phyloP scores from a whole-genome alignment of 75 land plant species.

The Ceratopteris richardii region DNA sequence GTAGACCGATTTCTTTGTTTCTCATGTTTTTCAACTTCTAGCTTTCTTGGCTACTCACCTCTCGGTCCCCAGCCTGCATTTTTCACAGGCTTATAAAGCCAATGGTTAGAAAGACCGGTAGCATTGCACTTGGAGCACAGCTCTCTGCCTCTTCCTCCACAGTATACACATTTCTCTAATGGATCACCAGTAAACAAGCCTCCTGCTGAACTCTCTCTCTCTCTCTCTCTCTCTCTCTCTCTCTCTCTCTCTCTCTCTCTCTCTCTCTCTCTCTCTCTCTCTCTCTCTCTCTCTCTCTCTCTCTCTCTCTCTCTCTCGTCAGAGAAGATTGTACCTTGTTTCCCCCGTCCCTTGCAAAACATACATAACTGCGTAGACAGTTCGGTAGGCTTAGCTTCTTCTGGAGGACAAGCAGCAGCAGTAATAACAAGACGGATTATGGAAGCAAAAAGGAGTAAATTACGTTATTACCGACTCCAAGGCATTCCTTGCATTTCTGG shows the following conservation, averaged over 20 bases:
- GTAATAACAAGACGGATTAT: no score
- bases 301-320: background rate
- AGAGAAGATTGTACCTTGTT: conserved; percentile 11
- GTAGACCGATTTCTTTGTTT: no score
- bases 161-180: conserved; percentile 5
- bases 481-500: conserved; percentile 11
- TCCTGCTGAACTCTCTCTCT: conserved; percentile 1
- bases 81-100: conserved; percentile 13
- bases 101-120: conserved; percentile 8
- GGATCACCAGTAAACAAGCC: conserved; percentile 13
- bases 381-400: background rate
- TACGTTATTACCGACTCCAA: conserved; percentile 21
- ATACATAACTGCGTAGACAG: conserved; percentile 16
- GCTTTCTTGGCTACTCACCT: no score
- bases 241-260: background rate
- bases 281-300: background rate
- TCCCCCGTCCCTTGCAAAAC: conserved; percentile 20
- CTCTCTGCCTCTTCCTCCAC: conserved; percentile 8
- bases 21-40: no score
- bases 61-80: conserved; percentile 15
- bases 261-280: background rate
- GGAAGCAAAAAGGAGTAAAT: no score
- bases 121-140: conserved; percentile 6
- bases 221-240: conserved; percentile 1
- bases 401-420: no score